These are phyloP conservation scores for Dissophora globulifera DNA, from an alignment of 192 early-diverging fungal genomes.

Conservation along the genomic window DNA sequence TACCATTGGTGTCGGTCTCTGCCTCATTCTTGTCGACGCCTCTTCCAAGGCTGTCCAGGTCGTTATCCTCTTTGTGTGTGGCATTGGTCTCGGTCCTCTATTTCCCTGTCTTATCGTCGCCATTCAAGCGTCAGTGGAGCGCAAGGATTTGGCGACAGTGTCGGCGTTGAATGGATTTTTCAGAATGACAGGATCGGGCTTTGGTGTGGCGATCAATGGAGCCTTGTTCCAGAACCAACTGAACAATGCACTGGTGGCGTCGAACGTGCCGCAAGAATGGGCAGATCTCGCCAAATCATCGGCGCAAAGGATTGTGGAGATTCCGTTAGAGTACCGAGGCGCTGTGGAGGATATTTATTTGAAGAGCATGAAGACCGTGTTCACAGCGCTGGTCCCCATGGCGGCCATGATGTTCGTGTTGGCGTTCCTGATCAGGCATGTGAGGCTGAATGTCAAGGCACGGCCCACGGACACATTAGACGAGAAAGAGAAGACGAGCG, in stretches of 20 bases:
- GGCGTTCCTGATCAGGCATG: constrained; percentile 29
- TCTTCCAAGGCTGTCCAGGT: constrained; percentile 61
- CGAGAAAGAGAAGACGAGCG: too few species aligned
- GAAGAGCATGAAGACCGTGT: constrained; percentile 38
- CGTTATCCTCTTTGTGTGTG: constrained; percentile 71
- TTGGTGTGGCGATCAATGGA: constrained; percentile 71
- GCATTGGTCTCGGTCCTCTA: constrained; percentile 67
- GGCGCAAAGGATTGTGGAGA: constrained; percentile 32
- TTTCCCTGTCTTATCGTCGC: constrained; percentile 40
- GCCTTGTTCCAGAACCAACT: constrained; percentile 62
- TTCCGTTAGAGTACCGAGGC: constrained; percentile 14
- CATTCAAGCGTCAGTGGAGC: constrained; percentile 40
- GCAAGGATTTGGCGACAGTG: constrained; percentile 39
- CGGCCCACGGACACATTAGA: background rate
- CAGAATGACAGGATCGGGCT: constrained; percentile 53
- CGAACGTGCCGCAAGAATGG: constrained; percentile 13
- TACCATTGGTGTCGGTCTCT: constrained; percentile 67
- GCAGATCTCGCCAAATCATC: constrained; percentile 21
- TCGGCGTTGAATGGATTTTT: constrained; percentile 58
- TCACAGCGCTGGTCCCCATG: constrained; percentile 49
- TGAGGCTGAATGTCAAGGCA: constrained; percentile 27
- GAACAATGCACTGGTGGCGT: background rate
- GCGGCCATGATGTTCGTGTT: constrained; percentile 33
- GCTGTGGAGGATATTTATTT: constrained; percentile 38
- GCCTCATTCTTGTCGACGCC: constrained; percentile 68